phyloP scores from a whole-genome alignment of 371 early-diverging fungal species.

The Mucor irregularis region DNA sequence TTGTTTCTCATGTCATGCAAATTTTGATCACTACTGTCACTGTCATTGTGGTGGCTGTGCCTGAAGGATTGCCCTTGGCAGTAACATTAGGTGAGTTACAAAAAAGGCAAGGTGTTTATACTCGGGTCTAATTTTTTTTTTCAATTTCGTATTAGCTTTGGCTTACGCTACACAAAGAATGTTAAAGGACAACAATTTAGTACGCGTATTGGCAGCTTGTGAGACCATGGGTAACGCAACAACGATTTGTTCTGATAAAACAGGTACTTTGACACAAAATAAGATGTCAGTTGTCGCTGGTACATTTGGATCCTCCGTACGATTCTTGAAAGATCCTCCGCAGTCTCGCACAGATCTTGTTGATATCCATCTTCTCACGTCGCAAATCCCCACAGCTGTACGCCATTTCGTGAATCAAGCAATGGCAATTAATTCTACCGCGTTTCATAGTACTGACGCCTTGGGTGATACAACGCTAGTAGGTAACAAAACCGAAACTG shows the following conservation, averaged over 20 bases:
- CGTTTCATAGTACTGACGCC: conserved; percentile 64
- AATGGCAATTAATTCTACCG: conserved; percentile 79
- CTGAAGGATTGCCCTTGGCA: conserved; percentile 81
- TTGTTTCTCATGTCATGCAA: conserved; percentile 50
- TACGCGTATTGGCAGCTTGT: conserved; percentile 85
- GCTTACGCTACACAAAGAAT: conserved; percentile 82
- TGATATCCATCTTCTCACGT: conserved; percentile 32
- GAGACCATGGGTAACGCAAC: conserved; percentile 96
- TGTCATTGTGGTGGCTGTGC: conserved; percentile 78
- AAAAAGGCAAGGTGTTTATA: neutral
- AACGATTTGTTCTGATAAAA: conserved; percentile 90
- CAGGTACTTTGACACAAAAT: conserved; percentile 90
- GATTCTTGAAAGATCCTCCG: conserved; percentile 44
- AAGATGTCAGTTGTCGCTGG: conserved; percentile 86
- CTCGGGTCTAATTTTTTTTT: neutral
- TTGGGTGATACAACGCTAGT: conserved; percentile 56
- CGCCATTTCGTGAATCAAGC: conserved; percentile 60
- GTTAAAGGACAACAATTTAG: conserved; percentile 90
- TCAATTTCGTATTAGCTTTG: conserved; percentile 58
- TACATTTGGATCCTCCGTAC: conserved; percentile 51
- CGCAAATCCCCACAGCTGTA: conserved; percentile 43
- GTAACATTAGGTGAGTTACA: conserved; percentile 61
- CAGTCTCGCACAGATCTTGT: conserved; percentile 34
- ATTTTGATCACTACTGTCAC: conserved; percentile 74
- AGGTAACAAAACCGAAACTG: conserved; percentile 87